Conservation (phyloP, 2,329 filamentous ascomycete genomes). For the Graphilbum sp. region DNA sequence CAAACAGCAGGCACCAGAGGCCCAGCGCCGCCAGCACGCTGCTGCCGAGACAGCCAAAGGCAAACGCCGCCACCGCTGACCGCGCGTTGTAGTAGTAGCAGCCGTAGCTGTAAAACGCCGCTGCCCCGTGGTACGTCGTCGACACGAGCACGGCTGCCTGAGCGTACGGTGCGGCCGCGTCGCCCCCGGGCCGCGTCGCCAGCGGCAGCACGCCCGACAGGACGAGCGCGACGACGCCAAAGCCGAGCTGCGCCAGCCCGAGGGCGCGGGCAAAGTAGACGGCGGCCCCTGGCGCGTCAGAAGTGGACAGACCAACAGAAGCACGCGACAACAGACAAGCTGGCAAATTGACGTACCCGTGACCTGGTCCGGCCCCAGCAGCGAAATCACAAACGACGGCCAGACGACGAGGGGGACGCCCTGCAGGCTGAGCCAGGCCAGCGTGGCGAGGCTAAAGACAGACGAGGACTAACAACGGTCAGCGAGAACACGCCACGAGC, state of each 20-base stretch:
- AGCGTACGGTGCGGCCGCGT: constrained; percentile 45
- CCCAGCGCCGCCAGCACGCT: constrained; percentile 42
- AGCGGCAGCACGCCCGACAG: constrained; percentile 57
- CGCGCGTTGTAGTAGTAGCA: constrained; percentile 42
- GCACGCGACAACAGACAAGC: too few species aligned
- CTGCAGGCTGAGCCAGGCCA: constrained; percentile 33
- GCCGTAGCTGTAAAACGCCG: constrained; percentile 52
- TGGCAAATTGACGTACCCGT: background rate
- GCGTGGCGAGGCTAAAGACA: constrained; percentile 32
- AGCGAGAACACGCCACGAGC: too few species aligned
- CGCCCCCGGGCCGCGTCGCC: constrained; percentile 29
- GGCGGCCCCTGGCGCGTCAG: constrained; percentile 40
- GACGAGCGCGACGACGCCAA: constrained; percentile 48
- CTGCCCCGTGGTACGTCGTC: constrained; percentile 44
- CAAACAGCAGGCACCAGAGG: constrained; percentile 40
- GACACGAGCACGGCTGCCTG: constrained; percentile 50
- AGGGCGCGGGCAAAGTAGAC: constrained; percentile 58
- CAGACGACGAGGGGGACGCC: constrained; percentile 29
- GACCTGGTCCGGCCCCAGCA: constrained; percentile 21
- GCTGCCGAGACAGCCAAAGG: constrained; percentile 37
- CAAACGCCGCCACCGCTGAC: constrained; percentile 43
- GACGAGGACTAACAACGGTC: constrained; percentile 35
- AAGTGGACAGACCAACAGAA: background rate
- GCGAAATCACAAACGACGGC: constrained; percentile 28
- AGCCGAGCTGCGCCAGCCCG: constrained; percentile 47